Evolutionary conservation across 1,284 basidiomycete species (phyloP).

Genomic region (Jaminaea rosea): DNA sequence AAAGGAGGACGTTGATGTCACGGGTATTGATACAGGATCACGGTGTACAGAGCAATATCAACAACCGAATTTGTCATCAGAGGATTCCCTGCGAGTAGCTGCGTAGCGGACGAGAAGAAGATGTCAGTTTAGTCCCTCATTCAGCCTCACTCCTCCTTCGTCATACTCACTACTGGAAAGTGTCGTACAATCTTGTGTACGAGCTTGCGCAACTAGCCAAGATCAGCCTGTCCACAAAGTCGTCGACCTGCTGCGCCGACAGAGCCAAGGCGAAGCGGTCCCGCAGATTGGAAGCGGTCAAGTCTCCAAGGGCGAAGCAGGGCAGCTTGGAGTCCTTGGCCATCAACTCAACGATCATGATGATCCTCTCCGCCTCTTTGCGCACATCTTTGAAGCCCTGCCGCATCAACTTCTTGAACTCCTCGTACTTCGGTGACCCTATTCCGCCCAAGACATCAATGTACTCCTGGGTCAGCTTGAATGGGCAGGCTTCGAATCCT

Average conservation of each 20-base stretch:
- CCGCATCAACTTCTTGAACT: slow-evolving; percentile 79
- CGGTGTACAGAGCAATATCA: too few relatives aligned
- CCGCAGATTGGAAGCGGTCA: slow-evolving; percentile 72
- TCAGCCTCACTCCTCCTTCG: too few relatives aligned
- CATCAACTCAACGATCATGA: slow-evolving; percentile 93
- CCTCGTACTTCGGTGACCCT: slow-evolving; percentile 64
- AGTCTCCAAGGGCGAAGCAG: slow-evolving; percentile 83
- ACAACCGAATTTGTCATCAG: too few relatives aligned
- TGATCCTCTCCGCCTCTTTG: slow-evolving; percentile 93
- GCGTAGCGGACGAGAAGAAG: too few relatives aligned
- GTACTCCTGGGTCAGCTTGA: slow-evolving; percentile 93
- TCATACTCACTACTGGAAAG: slow-evolving; percentile 36
- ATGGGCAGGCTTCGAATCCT: slow-evolving; percentile 96
- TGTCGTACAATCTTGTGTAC: slow-evolving; percentile 45
- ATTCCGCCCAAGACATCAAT: slow-evolving; percentile 90
- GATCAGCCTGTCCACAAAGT: slow-evolving; percentile 58
- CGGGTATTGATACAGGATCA: too few relatives aligned
- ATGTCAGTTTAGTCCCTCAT: too few relatives aligned
- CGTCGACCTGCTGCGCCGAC: slow-evolving; percentile 75
- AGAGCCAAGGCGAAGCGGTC: slow-evolving; percentile 89
- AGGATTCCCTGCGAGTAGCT: too few relatives aligned
- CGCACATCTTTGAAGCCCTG: slow-evolving; percentile 87
- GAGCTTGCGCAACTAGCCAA: slow-evolving; percentile 35
- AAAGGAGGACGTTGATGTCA: too few relatives aligned
- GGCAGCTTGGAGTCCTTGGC: slow-evolving; percentile 89